Base-by-base conservation (phyloP, 2,329 filamentous ascomycete genomes). In the Pestalotiopsis sp. region DNA sequence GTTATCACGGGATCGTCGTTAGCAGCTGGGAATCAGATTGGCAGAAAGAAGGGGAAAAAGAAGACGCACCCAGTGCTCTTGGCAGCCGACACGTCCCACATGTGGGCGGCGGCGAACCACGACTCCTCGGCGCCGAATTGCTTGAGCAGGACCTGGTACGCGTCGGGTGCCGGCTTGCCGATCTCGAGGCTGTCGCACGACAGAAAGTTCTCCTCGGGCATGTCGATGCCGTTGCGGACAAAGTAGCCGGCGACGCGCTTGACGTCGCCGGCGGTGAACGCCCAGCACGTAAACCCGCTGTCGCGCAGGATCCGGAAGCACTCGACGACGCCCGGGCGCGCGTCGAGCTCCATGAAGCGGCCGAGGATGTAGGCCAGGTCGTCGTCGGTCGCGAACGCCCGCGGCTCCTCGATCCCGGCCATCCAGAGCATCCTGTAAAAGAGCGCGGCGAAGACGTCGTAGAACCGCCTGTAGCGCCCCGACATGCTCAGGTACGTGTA, bases 91-190 rank as follows among this genome's bases (percentile, higher is more conserved):
- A 87, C 86, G 78, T 90, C 87, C 87, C 87, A 89, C 81, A 86
- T 85, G 76, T 89, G 87, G 25, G 86, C 87, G 1, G 87, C 87
- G 0, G 85, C 87, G 74, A 88, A 89, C 86, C 86, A 89, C 60
- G 81, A 81, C 69, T 83, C 77, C 0, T 78, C 76, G 0, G 57
- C 67, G 17, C 73, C 80, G 67, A 88, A 82, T 63, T 74, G 76
- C n/a, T 80, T 79, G 41, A 84, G 75, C 5, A 85, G 74, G 1
- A 80, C 78, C 69, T 76, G 73, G 71, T 89, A 89, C 0, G 84
- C 82, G 31, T 74, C 80, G 3, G 82, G 75, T 0, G 81, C 82
- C 0, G 87, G 87, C 75, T 88, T 89, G 1, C 82, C 84, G 20
- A 87, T 76, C 0, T 83, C 81, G 14, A 77, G 73, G 0, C 75